Evolutionary conservation across 2,329 filamentous ascomycete genomes (phyloP).

Genomic region (Tolypocladium tropicale): DNA sequence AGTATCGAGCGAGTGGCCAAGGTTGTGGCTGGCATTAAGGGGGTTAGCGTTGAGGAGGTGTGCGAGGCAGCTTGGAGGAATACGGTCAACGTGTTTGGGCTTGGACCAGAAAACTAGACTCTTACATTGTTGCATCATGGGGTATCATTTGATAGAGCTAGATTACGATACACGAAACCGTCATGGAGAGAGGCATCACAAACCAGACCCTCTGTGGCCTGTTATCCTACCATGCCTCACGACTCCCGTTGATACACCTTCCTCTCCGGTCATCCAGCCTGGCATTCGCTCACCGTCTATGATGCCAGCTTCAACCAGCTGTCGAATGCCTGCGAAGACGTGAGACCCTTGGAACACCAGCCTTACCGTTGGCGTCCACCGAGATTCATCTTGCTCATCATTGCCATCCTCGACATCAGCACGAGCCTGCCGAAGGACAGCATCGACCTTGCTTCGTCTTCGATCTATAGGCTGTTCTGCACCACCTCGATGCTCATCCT

Average conservation of each 20-base stretch:
- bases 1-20: slow-evolving; percentile 80
- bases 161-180: slow-evolving; percentile 5
- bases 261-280: slow-evolving; percentile 84
- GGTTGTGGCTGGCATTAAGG: slow-evolving; percentile 81
- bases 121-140: slow-evolving; percentile 1
- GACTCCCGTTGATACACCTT: slow-evolving; percentile 63
- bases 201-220: slow-evolving; percentile 45
- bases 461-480: slow-evolving; percentile 7
- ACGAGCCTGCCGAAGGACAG: slow-evolving; percentile 18
- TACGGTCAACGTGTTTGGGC: slow-evolving; percentile 66
- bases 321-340: slow-evolving; percentile 70
- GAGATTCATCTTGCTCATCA: slow-evolving; percentile 14
- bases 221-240: slow-evolving; percentile 57
- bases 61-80: slow-evolving; percentile 81
- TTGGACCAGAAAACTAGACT: slow-evolving; percentile 32
- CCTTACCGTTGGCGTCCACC: slow-evolving; percentile 32
- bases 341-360: slow-evolving; percentile 66
- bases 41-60: slow-evolving; percentile 66
- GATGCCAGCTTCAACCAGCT: slow-evolving; percentile 66
- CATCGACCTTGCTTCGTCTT: slow-evolving; percentile 25
- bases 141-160: slow-evolving; percentile 19
- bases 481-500: slow-evolving; percentile 13
- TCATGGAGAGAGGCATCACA: slow-evolving; percentile 22
- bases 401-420: slow-evolving; percentile 11
- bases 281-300: slow-evolving; percentile 73